Evolutionary conservation across 2,329 filamentous ascomycete species (phyloP).

Genomic region (Cordyceps cicadae): DNA sequence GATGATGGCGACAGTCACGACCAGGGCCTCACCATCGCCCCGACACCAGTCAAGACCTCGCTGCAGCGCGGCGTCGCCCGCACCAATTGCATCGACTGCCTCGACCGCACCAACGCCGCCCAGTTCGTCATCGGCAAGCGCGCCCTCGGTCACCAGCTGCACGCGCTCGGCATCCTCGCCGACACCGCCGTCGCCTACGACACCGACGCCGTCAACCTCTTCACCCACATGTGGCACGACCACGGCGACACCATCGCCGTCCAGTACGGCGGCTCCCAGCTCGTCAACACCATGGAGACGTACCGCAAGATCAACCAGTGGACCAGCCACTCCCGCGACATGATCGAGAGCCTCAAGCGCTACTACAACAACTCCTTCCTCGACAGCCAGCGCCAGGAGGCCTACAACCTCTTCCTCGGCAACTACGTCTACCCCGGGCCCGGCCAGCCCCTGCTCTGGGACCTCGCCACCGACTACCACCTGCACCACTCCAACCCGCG

Average conservation of each 20-base stretch:
- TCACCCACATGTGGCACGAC: slow-evolving; percentile 97
- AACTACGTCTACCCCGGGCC: slow-evolving; percentile 78
- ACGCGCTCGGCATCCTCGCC: slow-evolving; percentile 80
- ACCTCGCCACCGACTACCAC: slow-evolving; percentile 89
- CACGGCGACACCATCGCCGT: slow-evolving; percentile 97
- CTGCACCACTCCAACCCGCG: slow-evolving; percentile 83
- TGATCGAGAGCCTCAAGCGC: slow-evolving; percentile 98
- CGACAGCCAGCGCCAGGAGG: slow-evolving; percentile 94
- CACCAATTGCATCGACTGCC: slow-evolving; percentile 96
- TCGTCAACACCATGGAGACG: slow-evolving; percentile 98
- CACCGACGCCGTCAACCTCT: slow-evolving; percentile 89
- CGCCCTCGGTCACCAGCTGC: slow-evolving; percentile 83
- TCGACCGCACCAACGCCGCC: slow-evolving; percentile 93
- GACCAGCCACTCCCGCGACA: slow-evolving; percentile 94
- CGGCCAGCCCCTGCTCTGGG: slow-evolving; percentile 94
- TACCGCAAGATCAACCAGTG: slow-evolving; percentile 99
- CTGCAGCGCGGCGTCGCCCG: slow-evolving; percentile 88
- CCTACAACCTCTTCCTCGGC: slow-evolving; percentile 93
- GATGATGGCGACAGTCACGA: no score
- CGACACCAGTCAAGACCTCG: slow-evolving; percentile 25
- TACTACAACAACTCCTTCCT: slow-evolving; percentile 99
- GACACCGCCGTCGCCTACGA: slow-evolving; percentile 80
- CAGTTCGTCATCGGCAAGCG: slow-evolving; percentile 97
- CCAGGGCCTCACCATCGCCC: no score
- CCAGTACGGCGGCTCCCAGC: slow-evolving; percentile 92